Conservation (phyloP, 495 filamentous ascomycete species). For the Durotheca rogersii region DNA sequence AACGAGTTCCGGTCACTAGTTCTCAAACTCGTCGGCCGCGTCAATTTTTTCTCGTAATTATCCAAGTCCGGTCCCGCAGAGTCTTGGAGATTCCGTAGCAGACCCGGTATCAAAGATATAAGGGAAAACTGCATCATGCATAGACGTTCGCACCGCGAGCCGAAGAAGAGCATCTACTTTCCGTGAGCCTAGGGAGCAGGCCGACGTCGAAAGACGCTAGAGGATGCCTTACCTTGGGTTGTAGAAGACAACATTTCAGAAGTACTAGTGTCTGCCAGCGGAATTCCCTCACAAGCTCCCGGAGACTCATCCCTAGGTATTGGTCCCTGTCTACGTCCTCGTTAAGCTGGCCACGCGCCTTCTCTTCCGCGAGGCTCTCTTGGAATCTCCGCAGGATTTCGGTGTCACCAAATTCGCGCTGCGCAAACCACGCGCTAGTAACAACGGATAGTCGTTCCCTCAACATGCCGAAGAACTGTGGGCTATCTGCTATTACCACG, state of each 20-base stretch:
- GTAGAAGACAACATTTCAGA: slow-evolving; percentile 87
- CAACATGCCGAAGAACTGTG: slow-evolving; percentile 74
- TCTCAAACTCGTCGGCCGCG: slow-evolving; percentile 78
- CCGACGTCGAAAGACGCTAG: too few relatives aligned
- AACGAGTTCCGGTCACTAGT: slow-evolving; percentile 91
- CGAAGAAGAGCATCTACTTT: slow-evolving; percentile 94
- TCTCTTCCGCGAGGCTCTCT: slow-evolving; percentile 72
- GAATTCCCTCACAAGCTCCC: slow-evolving; percentile 92
- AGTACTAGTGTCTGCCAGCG: slow-evolving; percentile 89
- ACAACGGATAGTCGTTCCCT: slow-evolving; percentile 84
- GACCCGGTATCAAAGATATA: slow-evolving; percentile 87
- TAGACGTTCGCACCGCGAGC: slow-evolving; percentile 85
- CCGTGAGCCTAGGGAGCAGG: slow-evolving; percentile 4
- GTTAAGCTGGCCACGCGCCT: slow-evolving; percentile 60
- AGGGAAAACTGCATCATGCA: slow-evolving; percentile 99
- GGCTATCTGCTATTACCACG: slow-evolving; percentile 91
- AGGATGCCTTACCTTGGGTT: slow-evolving; percentile 93
- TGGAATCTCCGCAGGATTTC: slow-evolving; percentile 75
- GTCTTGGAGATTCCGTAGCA: slow-evolving; percentile 83
- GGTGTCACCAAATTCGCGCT: slow-evolving; percentile 69
- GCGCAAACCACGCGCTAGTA: slow-evolving; percentile 93
- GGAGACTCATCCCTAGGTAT: slow-evolving; percentile 86
- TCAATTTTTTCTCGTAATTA: slow-evolving; percentile 71
- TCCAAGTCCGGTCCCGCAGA: slow-evolving; percentile 89
- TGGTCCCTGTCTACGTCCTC: slow-evolving; percentile 76